Conservation (phyloP, 495 filamentous ascomycete genomes). For the Tuber melanosporum region DNA sequence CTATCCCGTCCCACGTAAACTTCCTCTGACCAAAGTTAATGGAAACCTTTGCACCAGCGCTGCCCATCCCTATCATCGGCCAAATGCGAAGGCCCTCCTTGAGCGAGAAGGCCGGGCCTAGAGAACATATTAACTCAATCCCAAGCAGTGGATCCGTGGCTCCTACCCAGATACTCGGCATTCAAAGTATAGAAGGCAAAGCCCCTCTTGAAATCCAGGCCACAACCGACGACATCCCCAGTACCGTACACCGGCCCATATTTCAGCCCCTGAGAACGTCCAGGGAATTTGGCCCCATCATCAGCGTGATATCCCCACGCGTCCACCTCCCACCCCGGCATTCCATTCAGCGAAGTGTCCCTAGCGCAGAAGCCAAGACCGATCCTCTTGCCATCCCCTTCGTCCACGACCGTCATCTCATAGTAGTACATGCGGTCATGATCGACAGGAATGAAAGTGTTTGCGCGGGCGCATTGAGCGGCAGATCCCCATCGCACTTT, state of each 20-base stretch:
- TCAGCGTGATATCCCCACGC: background rate
- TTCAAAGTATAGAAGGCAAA: conserved; percentile 1
- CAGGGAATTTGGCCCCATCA: background rate
- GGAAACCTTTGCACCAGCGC: background rate
- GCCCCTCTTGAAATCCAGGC: background rate
- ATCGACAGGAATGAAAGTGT: conserved; percentile 1
- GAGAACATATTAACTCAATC: background rate
- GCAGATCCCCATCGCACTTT: background rate
- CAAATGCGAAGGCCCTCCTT: background rate
- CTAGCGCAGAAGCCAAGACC: background rate
- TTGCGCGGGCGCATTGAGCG: background rate
- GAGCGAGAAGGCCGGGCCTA: background rate
- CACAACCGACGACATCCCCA: background rate
- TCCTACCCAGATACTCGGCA: background rate
- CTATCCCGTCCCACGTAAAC: background rate
- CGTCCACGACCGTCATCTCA: background rate
- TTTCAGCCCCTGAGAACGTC: background rate
- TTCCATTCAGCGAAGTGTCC: background rate
- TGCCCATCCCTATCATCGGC: background rate
- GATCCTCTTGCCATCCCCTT: background rate
- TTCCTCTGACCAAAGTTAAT: background rate
- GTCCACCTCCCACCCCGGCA: background rate
- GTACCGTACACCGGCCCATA: background rate
- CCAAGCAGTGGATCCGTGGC: background rate
- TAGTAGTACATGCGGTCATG: background rate